phyloP scores from a whole-genome alignment of 805 yeast genomes.

The Yarrowia porcina region DNA sequence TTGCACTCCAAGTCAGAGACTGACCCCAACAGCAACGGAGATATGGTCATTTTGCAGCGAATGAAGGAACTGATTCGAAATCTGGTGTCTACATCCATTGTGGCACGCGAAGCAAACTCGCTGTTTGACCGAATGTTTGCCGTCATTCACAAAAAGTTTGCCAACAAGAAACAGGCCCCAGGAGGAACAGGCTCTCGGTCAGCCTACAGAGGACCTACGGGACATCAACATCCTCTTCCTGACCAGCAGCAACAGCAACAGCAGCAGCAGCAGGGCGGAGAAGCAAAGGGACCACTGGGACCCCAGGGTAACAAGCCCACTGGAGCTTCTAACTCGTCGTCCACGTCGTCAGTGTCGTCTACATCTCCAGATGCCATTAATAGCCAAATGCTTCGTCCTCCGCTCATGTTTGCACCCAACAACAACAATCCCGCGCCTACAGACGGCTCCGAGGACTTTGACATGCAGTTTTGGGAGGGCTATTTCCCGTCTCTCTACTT shows the following conservation, averaged over 20 bases:
- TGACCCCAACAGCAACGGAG: constrained; percentile 17
- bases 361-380: neutral
- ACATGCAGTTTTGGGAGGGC: constrained; percentile 24
- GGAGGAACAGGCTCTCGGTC: neutral
- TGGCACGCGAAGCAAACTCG: constrained; percentile 14
- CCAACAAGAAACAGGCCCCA: neutral
- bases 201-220: neutral
- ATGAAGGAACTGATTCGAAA: constrained; percentile 13
- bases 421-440: neutral
- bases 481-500: constrained; percentile 23
- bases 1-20: constrained; percentile 5
- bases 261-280: no score
- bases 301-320: no score
- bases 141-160: constrained; percentile 20
- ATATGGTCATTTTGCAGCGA: constrained; percentile 3
- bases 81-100: constrained; percentile 1
- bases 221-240: neutral
- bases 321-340: neutral
- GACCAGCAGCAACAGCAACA: neutral
- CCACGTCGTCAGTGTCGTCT: neutral
- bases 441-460: constrained; percentile 17
- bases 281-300: no score
- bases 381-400: constrained; percentile 9
- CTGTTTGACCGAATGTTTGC: constrained; percentile 12
- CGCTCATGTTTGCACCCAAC: constrained; percentile 6